Evolutionary conservation across 1,284 basidiomycete species (phyloP), one percentile per base, ranked within the genome.

Genomic region (Earliella scabrosa): DNA sequence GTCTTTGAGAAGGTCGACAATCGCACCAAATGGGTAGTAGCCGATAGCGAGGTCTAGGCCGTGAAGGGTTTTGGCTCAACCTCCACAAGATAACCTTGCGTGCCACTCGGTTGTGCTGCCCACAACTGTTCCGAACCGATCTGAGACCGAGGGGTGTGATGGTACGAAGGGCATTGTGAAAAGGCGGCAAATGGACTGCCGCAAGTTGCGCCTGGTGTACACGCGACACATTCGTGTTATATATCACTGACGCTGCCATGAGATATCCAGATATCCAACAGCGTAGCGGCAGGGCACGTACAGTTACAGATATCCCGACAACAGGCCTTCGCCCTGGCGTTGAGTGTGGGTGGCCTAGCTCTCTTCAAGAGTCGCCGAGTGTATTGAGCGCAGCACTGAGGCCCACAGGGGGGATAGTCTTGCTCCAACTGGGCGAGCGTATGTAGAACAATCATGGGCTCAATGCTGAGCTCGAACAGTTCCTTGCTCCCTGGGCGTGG

Each of bases 31-130:
- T 10, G 27, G 43, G 35, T 44, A 36, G 23, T 38, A 14, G 26
- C 20, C 38, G 49, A 51, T 56, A 50, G 46, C 44, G 10, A 31
- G 36, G 49, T 48, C 54, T 56, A 26, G 49, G 21, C 23, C 49
- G 52, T 49, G 52, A 54, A 56, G 49, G 26, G 54, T 27, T n/a
- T 34, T 50, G 36, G 48, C 21, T 8, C 46, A 8, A 39, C 35
- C 29, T 45, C 24, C 34, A 29, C 35, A 16, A 23, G 32, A 36
- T 32, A 24, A 11, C 32, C 16, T 14, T 35, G 34, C 10, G 29
- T 47, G 46, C 46, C 46, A 39, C 23, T 48, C 46, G 35, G 35
- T 48, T 38, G 21, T 23, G 24, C 18, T 9, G 6, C 34, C 7
- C 31, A 29, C 45, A 32, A 46, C 31, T 21, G 34, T 38, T 39